phyloP scores from a whole-genome alignment of 2,329 filamentous ascomycete genomes.

The Xylariaceae sp. region DNA sequence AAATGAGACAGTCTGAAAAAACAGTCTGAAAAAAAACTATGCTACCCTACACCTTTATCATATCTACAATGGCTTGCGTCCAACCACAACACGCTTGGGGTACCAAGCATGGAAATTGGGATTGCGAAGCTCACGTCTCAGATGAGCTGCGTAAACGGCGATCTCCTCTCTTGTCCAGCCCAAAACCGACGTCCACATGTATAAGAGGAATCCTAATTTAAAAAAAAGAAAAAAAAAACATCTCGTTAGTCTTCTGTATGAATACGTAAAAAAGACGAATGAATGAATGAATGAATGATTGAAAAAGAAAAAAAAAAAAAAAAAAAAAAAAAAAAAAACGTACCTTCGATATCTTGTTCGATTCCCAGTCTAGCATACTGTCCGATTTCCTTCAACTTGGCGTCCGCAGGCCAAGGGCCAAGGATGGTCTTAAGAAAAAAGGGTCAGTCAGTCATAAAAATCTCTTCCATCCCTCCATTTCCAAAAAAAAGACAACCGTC shows the following conservation, averaged over 20 bases:
- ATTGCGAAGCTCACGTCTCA: slow-evolving; percentile 28
- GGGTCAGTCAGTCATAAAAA: neutral
- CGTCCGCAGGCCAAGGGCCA: slow-evolving; percentile 38
- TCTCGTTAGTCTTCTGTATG: slow-evolving; percentile 1
- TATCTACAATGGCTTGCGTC: slow-evolving; percentile 23
- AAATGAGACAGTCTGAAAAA: no score
- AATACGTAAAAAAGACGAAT: no score
- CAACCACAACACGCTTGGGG: slow-evolving; percentile 24
- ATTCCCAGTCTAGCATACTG: slow-evolving; percentile 30
- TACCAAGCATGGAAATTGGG: slow-evolving; percentile 24
- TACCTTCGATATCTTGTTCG: slow-evolving; percentile 33
- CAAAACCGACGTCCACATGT: slow-evolving; percentile 27
- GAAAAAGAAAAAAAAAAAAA: no score
- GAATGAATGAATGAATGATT: no score
- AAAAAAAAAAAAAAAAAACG: neutral
- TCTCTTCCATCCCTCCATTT: no score
- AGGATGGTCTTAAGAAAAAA: slow-evolving; percentile 30
- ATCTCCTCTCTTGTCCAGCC: slow-evolving; percentile 28
- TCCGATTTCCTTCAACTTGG: slow-evolving; percentile 34
- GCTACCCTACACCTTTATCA: no score
- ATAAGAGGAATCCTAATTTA: slow-evolving; percentile 25
- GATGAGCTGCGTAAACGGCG: slow-evolving; percentile 26
- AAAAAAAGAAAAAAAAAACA: no score
- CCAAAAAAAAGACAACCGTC: no score
- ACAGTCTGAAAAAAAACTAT: no score